These are phyloP conservation scores for Pichia heedii DNA, from an alignment of 805 yeast genomes.

Conservation along the genomic window DNA sequence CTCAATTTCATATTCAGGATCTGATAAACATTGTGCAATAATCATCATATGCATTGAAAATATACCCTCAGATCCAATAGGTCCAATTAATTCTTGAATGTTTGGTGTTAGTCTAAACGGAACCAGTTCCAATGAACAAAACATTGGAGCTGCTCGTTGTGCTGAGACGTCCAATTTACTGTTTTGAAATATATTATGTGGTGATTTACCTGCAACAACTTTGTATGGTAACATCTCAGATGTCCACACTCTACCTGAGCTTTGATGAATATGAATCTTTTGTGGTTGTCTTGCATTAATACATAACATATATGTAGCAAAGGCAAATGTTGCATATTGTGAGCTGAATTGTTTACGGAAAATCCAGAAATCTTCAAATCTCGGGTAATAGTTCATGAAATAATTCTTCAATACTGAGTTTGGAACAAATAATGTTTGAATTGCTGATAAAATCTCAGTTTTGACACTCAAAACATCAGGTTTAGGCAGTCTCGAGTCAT, in stretches of 20 bases:
- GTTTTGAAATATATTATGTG: slow-evolving; percentile 32
- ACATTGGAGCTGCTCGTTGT: slow-evolving; percentile 66
- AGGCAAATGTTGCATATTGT: slow-evolving; percentile 87
- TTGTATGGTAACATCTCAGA: slow-evolving; percentile 93
- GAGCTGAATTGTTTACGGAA: slow-evolving; percentile 93
- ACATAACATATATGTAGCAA: slow-evolving; percentile 91
- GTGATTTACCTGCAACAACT: slow-evolving; percentile 44
- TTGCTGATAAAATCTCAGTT: slow-evolving; percentile 84
- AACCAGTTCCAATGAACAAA: slow-evolving; percentile 85
- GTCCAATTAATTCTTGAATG: slow-evolving; percentile 88
- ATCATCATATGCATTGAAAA: slow-evolving; percentile 75
- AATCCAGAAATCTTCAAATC: slow-evolving; percentile 93
- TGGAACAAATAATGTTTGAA: slow-evolving; percentile 83
- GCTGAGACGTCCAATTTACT: slow-evolving; percentile 39
- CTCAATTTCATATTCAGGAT: slow-evolving; percentile 87
- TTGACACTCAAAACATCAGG: slow-evolving; percentile 85
- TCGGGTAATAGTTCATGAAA: slow-evolving; percentile 58
- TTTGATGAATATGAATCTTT: slow-evolving; percentile 74
- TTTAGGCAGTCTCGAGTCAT: slow-evolving; percentile 86
- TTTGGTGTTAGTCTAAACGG: slow-evolving; percentile 97
- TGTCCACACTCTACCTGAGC: slow-evolving; percentile 86
- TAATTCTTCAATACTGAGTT: slow-evolving; percentile 72
- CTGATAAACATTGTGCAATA: slow-evolving; percentile 81
- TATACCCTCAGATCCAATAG: slow-evolving; percentile 87
- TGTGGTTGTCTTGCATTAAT: slow-evolving; percentile 90